These are phyloP conservation scores for Metarhizium humberi DNA, from an alignment of 2,329 filamentous ascomycete genomes.

Conservation along the genomic window DNA sequence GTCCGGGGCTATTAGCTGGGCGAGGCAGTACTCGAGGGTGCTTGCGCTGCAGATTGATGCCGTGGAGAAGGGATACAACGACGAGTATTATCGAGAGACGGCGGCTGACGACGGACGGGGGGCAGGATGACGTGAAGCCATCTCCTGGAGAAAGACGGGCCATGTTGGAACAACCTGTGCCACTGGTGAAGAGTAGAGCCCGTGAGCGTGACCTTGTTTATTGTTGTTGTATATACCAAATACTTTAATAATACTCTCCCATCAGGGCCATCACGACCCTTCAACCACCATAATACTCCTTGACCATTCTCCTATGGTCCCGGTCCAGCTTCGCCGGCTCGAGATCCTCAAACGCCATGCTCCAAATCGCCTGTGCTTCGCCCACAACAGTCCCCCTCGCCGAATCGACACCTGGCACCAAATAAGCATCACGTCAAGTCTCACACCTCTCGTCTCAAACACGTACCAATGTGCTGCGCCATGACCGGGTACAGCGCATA, in stretches of 20 bases:
- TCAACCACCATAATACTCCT: too few species aligned
- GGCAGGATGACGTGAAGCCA: too few species aligned
- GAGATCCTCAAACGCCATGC: slow-evolving; percentile 1
- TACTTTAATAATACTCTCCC: too few species aligned
- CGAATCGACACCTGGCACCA: neutral
- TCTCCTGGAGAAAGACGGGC: too few species aligned
- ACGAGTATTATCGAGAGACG: neutral
- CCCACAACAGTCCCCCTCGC: neutral
- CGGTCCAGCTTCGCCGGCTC: neutral
- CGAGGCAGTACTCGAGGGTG: neutral
- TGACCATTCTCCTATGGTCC: neutral
- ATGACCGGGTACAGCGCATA: neutral
- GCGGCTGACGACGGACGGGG: too few species aligned
- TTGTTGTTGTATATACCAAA: too few species aligned
- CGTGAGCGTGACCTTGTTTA: too few species aligned
- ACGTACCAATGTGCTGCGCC: neutral
- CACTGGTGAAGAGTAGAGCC: too few species aligned
- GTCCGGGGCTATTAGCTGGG: neutral
- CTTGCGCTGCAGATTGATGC: too few species aligned
- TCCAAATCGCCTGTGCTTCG: slow-evolving; percentile 1
- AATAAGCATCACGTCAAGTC: neutral
- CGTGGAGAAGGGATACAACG: too few species aligned
- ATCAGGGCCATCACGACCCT: too few species aligned
- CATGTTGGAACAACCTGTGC: too few species aligned
- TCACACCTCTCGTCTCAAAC: neutral